Base-by-base conservation (phyloP, 106 monocot species). In the Acanthochlamys bracteata region DNA sequence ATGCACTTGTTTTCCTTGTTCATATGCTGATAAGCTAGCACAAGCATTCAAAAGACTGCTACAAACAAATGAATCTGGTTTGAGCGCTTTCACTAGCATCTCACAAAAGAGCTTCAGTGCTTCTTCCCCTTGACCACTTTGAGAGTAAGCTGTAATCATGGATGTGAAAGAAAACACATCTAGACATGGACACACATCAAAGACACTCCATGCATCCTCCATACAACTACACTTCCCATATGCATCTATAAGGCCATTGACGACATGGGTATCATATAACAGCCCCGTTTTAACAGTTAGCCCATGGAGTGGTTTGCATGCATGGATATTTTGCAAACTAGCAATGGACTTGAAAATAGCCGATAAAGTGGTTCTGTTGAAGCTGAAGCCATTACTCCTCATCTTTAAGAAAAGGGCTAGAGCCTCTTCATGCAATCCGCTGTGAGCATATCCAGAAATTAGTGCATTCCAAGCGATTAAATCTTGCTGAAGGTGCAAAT, bases 1-100 rank as follows among this genome's bases (percentile, higher is more conserved):
- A 71, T 91, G 95, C 14, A 91, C 61, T 73, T 91, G 90, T 55
- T 87, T 88, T 22, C 90, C 95, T 67, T 84, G 87, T 60, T 91
- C 95, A 42, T 85, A 84, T 4, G 84, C 79, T 24, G 95, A 96
- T 55, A 96, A 76, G 57, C 68, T 78, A 25, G 88, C 84, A 61
- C 95, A 96, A 20, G 88, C 84, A 63, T 96, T 90, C 41, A 91
- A 74, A 59, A 88, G 76, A 66, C 82, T 85, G 55, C 95, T 88
- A 24, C 65, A 88, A 17, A 85, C 80, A 57, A 88, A 96, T 59
- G 87, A 73, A 72, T 91, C 95, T 0, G 80, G 88, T 13, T 74
- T 74, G 25, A 86, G 74, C 13, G 69, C 71, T 55, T 66, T 76
- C 10, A 69, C 54, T 21, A 80, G 59, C 84, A 91, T 84, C 20